Conservation (phyloP, 352 stramenopile species). For the Phytophthora cactorum region DNA sequence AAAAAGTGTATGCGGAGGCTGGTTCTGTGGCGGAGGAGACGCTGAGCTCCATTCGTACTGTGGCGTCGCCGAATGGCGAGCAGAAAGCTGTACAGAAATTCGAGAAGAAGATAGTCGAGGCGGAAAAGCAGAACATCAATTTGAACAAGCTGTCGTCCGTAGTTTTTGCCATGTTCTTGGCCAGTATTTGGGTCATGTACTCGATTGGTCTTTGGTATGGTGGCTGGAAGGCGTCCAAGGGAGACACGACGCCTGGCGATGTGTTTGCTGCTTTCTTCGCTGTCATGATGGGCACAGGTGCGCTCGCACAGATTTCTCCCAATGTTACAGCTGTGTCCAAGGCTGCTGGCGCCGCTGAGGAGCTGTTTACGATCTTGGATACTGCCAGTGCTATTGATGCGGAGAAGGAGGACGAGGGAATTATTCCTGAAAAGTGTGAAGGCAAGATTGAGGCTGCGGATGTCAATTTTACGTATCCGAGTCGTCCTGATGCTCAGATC, state of each 20-base stretch:
- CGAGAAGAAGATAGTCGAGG: constrained; percentile 31
- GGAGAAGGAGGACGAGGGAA: constrained; percentile 36
- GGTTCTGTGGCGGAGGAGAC: constrained; percentile 57
- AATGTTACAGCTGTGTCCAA: constrained; percentile 59
- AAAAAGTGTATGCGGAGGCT: constrained; percentile 55
- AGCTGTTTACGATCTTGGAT: constrained; percentile 64
- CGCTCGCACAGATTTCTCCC: constrained; percentile 54
- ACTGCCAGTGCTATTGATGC: constrained; percentile 58
- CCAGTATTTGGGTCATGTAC: constrained; percentile 52
- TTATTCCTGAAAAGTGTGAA: constrained; percentile 31
- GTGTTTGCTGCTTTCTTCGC: constrained; percentile 61
- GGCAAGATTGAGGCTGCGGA: constrained; percentile 57
- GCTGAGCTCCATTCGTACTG: constrained; percentile 48
- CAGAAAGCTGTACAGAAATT: constrained; percentile 45
- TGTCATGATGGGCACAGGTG: constrained; percentile 53
- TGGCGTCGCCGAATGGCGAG: constrained; percentile 46
- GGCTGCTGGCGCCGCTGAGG: constrained; percentile 48
- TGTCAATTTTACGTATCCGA: constrained; percentile 78
- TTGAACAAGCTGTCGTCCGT: constrained; percentile 40
- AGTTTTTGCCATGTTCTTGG: constrained; percentile 47
- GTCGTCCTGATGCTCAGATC: constrained; percentile 43
- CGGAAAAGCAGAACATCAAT: constrained; percentile 42
- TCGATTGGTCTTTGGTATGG: constrained; percentile 60
- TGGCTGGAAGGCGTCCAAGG: constrained; percentile 41
- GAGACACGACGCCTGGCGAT: constrained; percentile 37